Percentiles rank a stretch among this genome's conserved stretches.
These are phyloP conservation scores for Fraxinus sp. DNA, from an alignment of 305 asterid species.

Conservation along the genomic window DNA sequence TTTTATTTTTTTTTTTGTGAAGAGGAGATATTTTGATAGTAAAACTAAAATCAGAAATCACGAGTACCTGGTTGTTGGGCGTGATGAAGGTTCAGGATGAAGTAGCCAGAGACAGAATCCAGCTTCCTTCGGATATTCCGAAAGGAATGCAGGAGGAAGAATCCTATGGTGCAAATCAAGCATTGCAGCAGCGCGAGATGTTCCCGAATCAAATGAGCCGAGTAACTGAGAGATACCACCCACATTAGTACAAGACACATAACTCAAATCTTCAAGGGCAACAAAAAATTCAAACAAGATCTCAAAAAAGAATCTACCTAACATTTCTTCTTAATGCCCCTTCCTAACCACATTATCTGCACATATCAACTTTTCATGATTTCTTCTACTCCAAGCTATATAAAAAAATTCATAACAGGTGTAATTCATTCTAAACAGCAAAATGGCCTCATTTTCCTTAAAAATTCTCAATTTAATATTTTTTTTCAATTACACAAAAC, in stretches of 20 bases:
- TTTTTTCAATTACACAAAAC: neutral
- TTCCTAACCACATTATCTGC: neutral
- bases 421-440: neutral
- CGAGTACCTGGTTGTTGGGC: constrained; percentile 69
- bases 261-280: constrained; percentile 12
- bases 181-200: constrained; percentile 87
- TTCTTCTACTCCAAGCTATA: constrained; percentile 19
- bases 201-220: constrained; percentile 67
- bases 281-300: constrained; percentile 19
- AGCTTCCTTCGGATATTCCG: constrained; percentile 89
- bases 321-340: constrained; percentile 11
- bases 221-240: constrained; percentile 68
- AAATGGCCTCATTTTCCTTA: constrained; percentile 9
- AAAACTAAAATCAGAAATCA: constrained; percentile 14
- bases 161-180: constrained; percentile 79
- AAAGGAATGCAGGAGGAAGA: constrained; percentile 84
- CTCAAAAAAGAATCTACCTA: constrained; percentile 1
- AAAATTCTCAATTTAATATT: constrained; percentile 6
- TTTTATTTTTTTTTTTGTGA: neutral
- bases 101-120: constrained; percentile 95
- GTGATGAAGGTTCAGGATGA: constrained; percentile 88
- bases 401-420: constrained; percentile 1
- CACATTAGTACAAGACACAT: constrained; percentile 27
- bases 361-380: constrained; percentile 10
- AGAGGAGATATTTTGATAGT: neutral